Base-by-base conservation (phyloP, 805 yeast genomes). In the Spathaspora hagerdaliae region DNA sequence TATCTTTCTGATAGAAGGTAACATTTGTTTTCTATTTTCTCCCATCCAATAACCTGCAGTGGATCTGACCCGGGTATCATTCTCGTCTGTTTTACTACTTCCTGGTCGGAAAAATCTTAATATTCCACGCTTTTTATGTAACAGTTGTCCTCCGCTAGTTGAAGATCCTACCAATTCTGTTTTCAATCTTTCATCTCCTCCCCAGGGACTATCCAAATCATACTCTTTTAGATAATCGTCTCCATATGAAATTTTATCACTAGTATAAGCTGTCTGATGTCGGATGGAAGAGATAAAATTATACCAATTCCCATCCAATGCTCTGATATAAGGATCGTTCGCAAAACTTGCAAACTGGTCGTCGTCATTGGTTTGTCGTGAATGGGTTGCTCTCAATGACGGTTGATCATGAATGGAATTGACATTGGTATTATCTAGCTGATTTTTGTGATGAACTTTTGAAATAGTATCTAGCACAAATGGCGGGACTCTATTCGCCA, bases 41-140 rank as follows among this genome's bases (percentile, higher is more conserved):
- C 75, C 71, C 82, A 79, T 77, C 88, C 87, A 83, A 58, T 81
- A 82, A 6, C 82, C 81, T 0, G 87, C 87, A 46, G 73, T 74
- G 12, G 83, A 73, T 41, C 79, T 61, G 35, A 78, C 74, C 46
- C 71, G 68, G 5, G 69, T 62, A 31, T 50, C 60, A 48, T 61
- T 48, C 27, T 48, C 46, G 15, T 39, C 67, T 13, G n/a, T 12
- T 24, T 38, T 36, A 24, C 44, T 34, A 5, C 32, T 29, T 9
- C 12, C 12, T 29, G 32, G 32, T 15, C 47, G 41, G 8, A 38
- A 38, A 8, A 45, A 39, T 11, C 42, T 10, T 3, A 35, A 27
- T 11, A 38, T 26, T 9, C 42, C 9, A 19, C 29, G 26, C 6
- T 7, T 43, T 40, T 45, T 50, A 44, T 43, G 44, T 24, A 12